These are phyloP conservation scores for Gaeumannomyces tritici DNA, from an alignment of 2,329 filamentous ascomycete species.

Conservation along the genomic window DNA sequence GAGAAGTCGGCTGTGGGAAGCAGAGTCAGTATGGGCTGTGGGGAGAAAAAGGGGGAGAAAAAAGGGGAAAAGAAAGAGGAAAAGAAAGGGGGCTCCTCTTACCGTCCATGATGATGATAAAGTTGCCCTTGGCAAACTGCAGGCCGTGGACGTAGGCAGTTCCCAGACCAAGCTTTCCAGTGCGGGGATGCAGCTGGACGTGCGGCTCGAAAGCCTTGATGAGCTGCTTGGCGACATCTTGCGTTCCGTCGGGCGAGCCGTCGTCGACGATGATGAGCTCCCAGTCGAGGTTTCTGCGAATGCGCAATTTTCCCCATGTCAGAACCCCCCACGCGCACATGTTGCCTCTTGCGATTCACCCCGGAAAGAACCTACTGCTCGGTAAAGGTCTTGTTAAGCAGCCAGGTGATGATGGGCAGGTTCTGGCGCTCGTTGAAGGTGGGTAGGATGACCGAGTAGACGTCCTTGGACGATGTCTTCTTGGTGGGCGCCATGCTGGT, in stretches of 20 bases:
- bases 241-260: conserved; percentile 90
- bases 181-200: conserved; percentile 76
- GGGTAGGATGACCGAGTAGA: conserved; percentile 94
- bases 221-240: conserved; percentile 82
- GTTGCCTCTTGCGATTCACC: background rate
- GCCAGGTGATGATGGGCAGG: conserved; percentile 89
- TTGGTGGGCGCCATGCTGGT: conserved; percentile 35
- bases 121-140: conserved; percentile 84
- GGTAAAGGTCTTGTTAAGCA: conserved; percentile 86
- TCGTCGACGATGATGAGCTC: conserved; percentile 98
- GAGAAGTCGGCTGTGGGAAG: conserved; percentile 64
- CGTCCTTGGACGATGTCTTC: conserved; percentile 41
- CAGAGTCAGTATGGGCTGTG: background rate
- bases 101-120: conserved; percentile 97
- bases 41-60: too few relatives aligned
- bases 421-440: conserved; percentile 99
- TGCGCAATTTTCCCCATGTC: background rate
- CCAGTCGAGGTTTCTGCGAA: conserved; percentile 76
- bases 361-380: conserved; percentile 57
- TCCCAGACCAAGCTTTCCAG: conserved; percentile 93
- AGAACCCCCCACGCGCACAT: background rate
- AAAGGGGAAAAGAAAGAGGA: background rate
- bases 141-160: conserved; percentile 95
- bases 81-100: background rate
- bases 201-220: conserved; percentile 73